Base-by-base conservation (phyloP, 441 rosid genomes). In the Adansonia gregorii region DNA sequence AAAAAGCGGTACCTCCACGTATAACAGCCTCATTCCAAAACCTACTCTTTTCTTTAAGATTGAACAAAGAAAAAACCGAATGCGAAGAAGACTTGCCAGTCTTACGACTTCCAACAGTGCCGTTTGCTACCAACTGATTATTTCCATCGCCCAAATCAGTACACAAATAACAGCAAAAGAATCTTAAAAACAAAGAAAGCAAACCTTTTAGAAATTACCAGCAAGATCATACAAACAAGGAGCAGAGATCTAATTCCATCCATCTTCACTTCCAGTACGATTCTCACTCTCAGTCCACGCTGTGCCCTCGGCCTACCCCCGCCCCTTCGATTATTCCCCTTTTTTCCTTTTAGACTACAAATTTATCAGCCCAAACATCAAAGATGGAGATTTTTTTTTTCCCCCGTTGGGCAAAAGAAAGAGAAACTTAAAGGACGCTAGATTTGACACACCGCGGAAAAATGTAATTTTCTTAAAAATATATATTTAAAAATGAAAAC, bases 1-100 rank as follows among this genome's bases (percentile, higher is more conserved):
- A 60, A 20, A 27, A 43, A 12, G 7, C 4, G 68, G 10, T 84
- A 82, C 95, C 92, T 31, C 83, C 85, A 65, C 87, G 98, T 61
- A 96, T 83, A 56, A 96, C 94, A 81, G 94, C 79, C 85, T 96
- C 98, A 73, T 92, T 93, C 99, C 99, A 96, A 79, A 90, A 96
- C 82, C 88, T 89, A 86, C 97, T 96, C 86, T 85, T 91, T 19
- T 89, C 94, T 81, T 80, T 92, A 80, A 95, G 94, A 81, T 92
- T 95, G 85, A 95, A 95, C 85, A 95, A 83, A 43, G 99, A 95
- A 76, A 95, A 92, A 55, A 94, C 90, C 0, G 99, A 92, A 72
- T 89, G 81, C 63, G 90, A 88, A 0, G 99, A 92, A 67, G 89
- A 83, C 72, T 76, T 89, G 19, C 82, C 85, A 27, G 85, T 77